Evolutionary conservation across 106 monocot genomes (phyloP).

Genomic region (Acorus gramineus): DNA sequence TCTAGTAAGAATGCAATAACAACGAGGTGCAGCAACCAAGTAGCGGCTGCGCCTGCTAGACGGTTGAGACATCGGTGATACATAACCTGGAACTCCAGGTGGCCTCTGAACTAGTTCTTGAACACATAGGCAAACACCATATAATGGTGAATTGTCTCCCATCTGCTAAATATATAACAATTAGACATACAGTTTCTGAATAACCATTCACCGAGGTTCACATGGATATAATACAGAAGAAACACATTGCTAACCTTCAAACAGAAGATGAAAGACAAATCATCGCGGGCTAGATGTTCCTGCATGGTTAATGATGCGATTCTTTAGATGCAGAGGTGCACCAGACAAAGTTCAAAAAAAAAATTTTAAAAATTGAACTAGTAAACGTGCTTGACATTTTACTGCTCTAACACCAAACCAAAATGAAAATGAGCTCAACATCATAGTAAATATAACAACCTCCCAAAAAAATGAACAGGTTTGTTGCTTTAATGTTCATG

Average conservation of each 20-base stretch:
- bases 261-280: constrained; percentile 71
- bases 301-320: constrained; percentile 23
- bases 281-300: constrained; percentile 87
- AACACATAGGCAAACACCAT: constrained; percentile 86
- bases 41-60: constrained; percentile 52
- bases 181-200: no score
- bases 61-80: constrained; percentile 37
- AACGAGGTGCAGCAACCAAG: constrained; percentile 91
- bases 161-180: constrained; percentile 21
- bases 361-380: no score
- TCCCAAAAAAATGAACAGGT: no score
- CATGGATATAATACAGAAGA: background rate
- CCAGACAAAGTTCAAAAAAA: no score
- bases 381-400: no score
- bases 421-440: no score
- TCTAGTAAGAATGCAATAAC: constrained; percentile 89
- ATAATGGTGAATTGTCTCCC: constrained; percentile 74
- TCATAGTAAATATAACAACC: no score
- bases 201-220: no score
- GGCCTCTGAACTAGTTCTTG: constrained; percentile 91
- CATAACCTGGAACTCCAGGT: constrained; percentile 71
- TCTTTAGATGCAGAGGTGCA: background rate
- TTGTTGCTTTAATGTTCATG: no score
- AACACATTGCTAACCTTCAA: constrained; percentile 61
- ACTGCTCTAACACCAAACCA: no score